These are phyloP conservation scores for Agrostemma githago DNA, from an alignment of 148 eudicot species.

Conservation along the genomic window DNA sequence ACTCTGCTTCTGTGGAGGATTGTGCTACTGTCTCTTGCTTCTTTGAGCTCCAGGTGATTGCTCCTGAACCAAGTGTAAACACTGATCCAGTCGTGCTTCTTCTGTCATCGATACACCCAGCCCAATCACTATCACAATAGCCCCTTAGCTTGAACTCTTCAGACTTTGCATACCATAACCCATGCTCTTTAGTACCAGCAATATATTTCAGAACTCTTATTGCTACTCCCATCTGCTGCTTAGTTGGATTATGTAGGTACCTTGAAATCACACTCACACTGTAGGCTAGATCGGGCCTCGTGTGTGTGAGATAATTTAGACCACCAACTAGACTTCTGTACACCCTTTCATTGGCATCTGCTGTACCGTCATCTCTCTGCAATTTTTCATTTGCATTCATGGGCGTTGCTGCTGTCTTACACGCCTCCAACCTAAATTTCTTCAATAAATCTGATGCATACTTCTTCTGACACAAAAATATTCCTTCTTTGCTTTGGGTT, in stretches of 20 bases:
- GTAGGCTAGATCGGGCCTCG: constrained; percentile 10
- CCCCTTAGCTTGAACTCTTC: background rate
- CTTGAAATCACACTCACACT: constrained; percentile 2
- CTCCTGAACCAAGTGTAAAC: too few species aligned
- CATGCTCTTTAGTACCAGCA: constrained; percentile 1
- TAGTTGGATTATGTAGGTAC: background rate
- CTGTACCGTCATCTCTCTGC: background rate
- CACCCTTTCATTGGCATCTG: background rate
- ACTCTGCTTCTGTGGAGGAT: background rate
- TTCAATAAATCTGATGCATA: constrained; percentile 5
- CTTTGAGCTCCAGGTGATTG: too few species aligned
- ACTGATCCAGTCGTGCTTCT: too few species aligned
- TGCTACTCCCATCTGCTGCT: constrained; percentile 4
- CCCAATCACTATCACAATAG: background rate
- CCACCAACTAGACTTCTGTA: constrained; percentile 11
- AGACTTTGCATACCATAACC: background rate
- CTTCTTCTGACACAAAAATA: background rate
- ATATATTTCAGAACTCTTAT: background rate
- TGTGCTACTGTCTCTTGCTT: too few species aligned
- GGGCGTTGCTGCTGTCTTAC: background rate
- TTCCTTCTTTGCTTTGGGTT: background rate
- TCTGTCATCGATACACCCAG: too few species aligned
- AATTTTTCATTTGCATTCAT: constrained; percentile 12
- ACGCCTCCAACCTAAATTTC: background rate
- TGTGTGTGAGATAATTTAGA: constrained; percentile 3